A percentile compares a stretch with the other conserved stretches of the same genome.
Conservation (phyloP, 1,284 basidiomycete species). For the Coniophora puteana region DNA sequence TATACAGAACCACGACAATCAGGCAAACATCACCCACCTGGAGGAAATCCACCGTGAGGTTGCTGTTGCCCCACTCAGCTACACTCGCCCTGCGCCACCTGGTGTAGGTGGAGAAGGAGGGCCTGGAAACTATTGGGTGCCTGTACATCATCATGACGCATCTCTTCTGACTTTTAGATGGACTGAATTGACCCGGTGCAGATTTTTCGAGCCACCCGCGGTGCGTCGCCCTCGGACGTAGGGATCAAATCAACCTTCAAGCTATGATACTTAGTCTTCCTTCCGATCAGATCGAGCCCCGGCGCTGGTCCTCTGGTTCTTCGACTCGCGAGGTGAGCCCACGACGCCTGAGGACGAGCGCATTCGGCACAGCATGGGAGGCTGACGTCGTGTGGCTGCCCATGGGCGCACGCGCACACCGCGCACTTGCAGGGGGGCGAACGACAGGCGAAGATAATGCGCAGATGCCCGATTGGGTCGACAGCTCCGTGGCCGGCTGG, state of each 20-base stretch:
- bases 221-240: no score
- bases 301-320: slow-evolving; percentile 60
- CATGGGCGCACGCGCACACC: neutral
- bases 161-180: no score
- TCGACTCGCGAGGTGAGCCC: slow-evolving; percentile 59
- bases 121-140: slow-evolving; percentile 70
- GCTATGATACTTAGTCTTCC: slow-evolving; percentile 6
- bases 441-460: slow-evolving; percentile 9
- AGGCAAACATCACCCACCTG: slow-evolving; percentile 62
- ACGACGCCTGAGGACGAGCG: no score
- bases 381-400: no score
- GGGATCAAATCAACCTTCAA: no score
- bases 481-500: slow-evolving; percentile 57
- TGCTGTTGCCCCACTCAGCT: slow-evolving; percentile 53
- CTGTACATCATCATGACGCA: no score
- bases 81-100: slow-evolving; percentile 53
- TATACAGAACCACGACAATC: slow-evolving; percentile 67
- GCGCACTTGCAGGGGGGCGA: neutral
- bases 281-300: slow-evolving; percentile 39
- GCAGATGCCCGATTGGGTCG: slow-evolving; percentile 65
- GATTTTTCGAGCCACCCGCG: neutral
- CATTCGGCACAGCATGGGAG: no score
- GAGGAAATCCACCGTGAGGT: slow-evolving; percentile 57
- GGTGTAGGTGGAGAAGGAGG: slow-evolving; percentile 60
- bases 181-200: neutral